Evolutionary conservation across 148 eudicot genomes (phyloP).

Genomic region (Vaccinium macrocarpon): DNA sequence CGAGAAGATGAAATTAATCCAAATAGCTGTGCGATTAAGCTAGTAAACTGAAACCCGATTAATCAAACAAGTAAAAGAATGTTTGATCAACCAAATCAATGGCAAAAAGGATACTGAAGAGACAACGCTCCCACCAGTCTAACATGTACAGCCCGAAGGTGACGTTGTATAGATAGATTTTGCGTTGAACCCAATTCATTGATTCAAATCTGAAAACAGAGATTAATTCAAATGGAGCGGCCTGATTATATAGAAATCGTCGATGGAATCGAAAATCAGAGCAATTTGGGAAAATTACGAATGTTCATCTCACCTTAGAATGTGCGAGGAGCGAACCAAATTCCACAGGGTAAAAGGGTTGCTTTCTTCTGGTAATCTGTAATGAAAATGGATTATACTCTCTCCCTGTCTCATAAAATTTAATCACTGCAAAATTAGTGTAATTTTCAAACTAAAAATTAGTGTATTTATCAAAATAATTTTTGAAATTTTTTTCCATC

Average conservation of each 20-base stretch:
- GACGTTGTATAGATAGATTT: slow-evolving; percentile 78
- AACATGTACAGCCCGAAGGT: slow-evolving; percentile 86
- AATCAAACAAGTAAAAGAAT: neutral
- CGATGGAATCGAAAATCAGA: neutral
- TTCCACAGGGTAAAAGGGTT: too few species aligned
- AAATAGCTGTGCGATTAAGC: neutral
- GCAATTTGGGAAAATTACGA: neutral
- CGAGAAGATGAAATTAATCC: neutral
- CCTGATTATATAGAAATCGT: neutral
- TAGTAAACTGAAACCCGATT: neutral
- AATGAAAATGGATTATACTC: too few species aligned
- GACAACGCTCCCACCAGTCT: slow-evolving; percentile 89
- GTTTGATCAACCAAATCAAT: neutral
- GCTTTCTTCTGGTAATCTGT: too few species aligned
- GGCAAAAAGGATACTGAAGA: slow-evolving; percentile 74
- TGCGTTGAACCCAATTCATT: slow-evolving; percentile 81
- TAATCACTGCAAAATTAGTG: too few species aligned
- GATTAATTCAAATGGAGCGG: neutral
- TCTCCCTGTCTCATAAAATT: too few species aligned
- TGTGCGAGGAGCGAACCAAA: neutral
- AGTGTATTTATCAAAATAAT: too few species aligned
- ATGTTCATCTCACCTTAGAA: neutral
- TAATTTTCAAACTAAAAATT: too few species aligned
- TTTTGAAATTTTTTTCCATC: too few species aligned
- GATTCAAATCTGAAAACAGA: slow-evolving; percentile 4